Percentiles rank a stretch among this genome's conserved stretches.
Evolutionary conservation across 2,329 filamentous ascomycete species (phyloP).

Genomic region (Aspergillus unguis): DNA sequence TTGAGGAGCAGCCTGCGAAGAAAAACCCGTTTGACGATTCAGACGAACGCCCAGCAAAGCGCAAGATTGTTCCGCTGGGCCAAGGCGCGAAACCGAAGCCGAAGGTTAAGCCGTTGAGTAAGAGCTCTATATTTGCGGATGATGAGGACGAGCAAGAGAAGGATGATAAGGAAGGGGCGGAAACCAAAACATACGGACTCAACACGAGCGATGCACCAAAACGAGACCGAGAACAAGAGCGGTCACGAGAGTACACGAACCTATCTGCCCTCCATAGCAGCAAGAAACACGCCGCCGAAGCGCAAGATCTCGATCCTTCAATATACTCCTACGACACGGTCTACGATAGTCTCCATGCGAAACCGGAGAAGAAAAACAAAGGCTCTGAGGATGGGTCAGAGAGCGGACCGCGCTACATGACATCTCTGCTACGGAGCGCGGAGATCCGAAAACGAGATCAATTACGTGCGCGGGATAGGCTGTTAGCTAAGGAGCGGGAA

Average conservation of each 20-base stretch:
- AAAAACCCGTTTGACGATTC: constrained; percentile 3
- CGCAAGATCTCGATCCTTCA: constrained; percentile 44
- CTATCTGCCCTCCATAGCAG: constrained; percentile 47
- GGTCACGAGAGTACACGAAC: constrained; percentile 37
- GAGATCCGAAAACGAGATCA: constrained; percentile 63
- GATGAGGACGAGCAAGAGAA: constrained; percentile 33
- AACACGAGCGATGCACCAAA: constrained; percentile 19
- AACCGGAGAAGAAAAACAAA: constrained; percentile 29
- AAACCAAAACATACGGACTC: constrained; percentile 18
- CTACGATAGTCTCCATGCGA: constrained; percentile 48
- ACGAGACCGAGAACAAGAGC: background rate
- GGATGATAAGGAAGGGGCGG: background rate
- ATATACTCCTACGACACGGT: constrained; percentile 51
- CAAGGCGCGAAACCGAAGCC: constrained; percentile 25
- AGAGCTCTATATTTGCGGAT: constrained; percentile 37
- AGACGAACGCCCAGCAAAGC: constrained; percentile 29
- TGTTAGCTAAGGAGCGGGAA: constrained; percentile 60
- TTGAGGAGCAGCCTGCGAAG: constrained; percentile 22
- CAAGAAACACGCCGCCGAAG: constrained; percentile 43
- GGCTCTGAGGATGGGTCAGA: constrained; percentile 21
- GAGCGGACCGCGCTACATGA: constrained; percentile 57
- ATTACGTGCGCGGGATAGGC: constrained; percentile 58
- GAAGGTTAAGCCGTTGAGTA: constrained; percentile 32
- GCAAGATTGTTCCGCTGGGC: constrained; percentile 33
- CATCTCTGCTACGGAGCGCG: constrained; percentile 56